Conservation (phyloP, 352 stramenopile genomes). For the Paralagenidium karlingii region DNA sequence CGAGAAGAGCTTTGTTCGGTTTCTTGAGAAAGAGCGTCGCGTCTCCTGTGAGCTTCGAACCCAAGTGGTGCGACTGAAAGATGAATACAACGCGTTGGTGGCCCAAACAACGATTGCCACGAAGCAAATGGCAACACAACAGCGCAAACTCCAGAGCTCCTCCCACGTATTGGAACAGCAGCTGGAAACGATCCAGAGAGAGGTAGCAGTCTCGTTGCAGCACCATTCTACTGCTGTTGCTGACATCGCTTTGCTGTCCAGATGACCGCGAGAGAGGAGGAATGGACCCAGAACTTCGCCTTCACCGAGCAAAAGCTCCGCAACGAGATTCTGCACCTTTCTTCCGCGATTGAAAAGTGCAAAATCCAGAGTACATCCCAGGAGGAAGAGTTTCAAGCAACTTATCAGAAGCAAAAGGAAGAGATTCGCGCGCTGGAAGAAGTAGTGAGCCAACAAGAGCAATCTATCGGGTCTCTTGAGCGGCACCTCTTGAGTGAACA, state of each 20-base stretch:
- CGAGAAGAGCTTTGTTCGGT: conserved; percentile 51
- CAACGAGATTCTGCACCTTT: conserved; percentile 50
- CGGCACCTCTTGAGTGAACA: conserved; percentile 21
- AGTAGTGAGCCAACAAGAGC: conserved; percentile 15
- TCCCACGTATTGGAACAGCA: no score
- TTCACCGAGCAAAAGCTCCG: conserved; percentile 52
- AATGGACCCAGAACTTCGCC: no score
- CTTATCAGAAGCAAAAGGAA: conserved; percentile 13
- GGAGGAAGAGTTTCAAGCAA: conserved; percentile 13
- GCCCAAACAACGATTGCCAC: conserved; percentile 3
- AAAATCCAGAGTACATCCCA: conserved; percentile 23
- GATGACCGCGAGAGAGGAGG: conserved; percentile 11
- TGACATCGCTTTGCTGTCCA: conserved; percentile 13
- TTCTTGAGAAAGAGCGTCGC: conserved; percentile 43
- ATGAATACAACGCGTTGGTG: conserved; percentile 16
- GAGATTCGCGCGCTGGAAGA: conserved; percentile 29
- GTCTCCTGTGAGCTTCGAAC: conserved; percentile 20
- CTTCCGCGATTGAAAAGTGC: conserved; percentile 34
- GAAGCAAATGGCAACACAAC: conserved; percentile 7
- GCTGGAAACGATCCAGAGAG: no score
- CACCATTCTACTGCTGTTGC: not conserved
- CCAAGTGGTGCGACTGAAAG: conserved; percentile 23
- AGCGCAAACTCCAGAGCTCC: no score
- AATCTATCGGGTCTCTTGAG: conserved; percentile 19
- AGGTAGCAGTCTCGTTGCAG: no score